phyloP scores from a whole-genome alignment of 331 rosid species.

The Prunus yedoensis region DNA sequence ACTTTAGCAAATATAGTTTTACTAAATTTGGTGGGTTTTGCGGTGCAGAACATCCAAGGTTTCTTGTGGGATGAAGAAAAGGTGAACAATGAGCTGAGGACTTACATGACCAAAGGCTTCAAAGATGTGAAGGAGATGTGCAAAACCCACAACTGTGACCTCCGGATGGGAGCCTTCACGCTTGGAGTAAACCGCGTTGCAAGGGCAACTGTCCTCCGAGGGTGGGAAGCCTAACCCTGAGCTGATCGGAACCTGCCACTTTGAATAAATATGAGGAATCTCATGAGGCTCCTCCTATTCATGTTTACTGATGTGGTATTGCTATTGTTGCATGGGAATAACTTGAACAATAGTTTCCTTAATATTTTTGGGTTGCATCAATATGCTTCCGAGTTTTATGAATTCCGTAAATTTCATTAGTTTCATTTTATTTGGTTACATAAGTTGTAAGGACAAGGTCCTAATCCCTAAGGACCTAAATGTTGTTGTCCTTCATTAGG shows the following conservation, averaged over 20 bases:
- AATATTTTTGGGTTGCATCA: not conserved
- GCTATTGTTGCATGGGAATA: not conserved
- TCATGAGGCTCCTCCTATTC: not conserved
- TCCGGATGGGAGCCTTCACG: constrained; percentile 96
- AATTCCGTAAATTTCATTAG: not conserved
- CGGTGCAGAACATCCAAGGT: constrained; percentile 89
- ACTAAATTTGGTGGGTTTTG: not conserved
- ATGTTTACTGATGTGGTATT: not conserved
- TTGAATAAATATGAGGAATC: constrained; percentile 17
- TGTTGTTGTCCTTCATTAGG: not conserved
- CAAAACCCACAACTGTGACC: constrained; percentile 68
- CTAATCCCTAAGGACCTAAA: too few species aligned
- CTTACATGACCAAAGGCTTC: constrained; percentile 77
- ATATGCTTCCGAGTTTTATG: not conserved
- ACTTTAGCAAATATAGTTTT: not conserved
- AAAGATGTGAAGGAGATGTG: constrained; percentile 88
- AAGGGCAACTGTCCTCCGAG: constrained; percentile 81
- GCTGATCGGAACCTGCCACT: not conserved
- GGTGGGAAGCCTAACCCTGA: constrained; percentile 76
- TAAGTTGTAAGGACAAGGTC: too few species aligned
- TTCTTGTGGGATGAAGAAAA: constrained; percentile 94
- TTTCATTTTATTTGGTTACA: not conserved
- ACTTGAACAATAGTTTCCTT: not conserved
- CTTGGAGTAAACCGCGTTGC: constrained; percentile 89
- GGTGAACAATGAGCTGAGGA: constrained; percentile 69